Conservation (phyloP, 768 basidiomycete species). For the Xerocomus spinulosus region DNA sequence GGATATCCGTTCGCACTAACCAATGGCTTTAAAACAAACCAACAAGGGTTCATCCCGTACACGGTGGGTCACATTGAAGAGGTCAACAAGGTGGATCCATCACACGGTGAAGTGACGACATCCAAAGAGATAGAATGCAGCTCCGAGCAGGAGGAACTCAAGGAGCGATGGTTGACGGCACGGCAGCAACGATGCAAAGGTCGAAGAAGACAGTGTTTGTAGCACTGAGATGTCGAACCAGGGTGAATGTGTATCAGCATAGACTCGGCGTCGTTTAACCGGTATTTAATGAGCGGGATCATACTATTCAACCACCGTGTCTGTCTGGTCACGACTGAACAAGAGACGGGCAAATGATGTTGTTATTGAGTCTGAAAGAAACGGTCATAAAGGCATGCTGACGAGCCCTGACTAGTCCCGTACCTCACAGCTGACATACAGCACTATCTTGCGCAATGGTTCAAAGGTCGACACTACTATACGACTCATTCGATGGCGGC, state of each 20-base stretch:
- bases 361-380: conserved; percentile 11
- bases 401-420: too few species aligned
- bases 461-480: conserved; percentile 6
- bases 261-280: neutral
- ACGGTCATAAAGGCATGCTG: neutral
- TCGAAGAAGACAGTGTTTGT: neutral
- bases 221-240: too few species aligned
- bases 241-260: neutral
- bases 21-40: neutral
- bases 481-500: conserved; percentile 3
- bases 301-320: conserved; percentile 3
- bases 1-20: neutral
- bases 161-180: conserved; percentile 6
- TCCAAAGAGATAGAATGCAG: neutral
- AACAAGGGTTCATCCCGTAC: neutral
- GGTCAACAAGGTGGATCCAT: neutral
- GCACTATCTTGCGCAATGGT: conserved; percentile 24
- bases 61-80: neutral
- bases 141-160: conserved; percentile 9
- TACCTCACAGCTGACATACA: conserved; percentile 21
- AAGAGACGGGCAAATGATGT: conserved; percentile 5
- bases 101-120: neutral
- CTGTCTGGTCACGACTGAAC: neutral
- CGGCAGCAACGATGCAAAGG: neutral
- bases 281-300: neutral